A percentile compares a stretch with the other conserved stretches of the same genome.
Conservation (phyloP, 306 rosid species). For the Trichosanthes truncata region DNA sequence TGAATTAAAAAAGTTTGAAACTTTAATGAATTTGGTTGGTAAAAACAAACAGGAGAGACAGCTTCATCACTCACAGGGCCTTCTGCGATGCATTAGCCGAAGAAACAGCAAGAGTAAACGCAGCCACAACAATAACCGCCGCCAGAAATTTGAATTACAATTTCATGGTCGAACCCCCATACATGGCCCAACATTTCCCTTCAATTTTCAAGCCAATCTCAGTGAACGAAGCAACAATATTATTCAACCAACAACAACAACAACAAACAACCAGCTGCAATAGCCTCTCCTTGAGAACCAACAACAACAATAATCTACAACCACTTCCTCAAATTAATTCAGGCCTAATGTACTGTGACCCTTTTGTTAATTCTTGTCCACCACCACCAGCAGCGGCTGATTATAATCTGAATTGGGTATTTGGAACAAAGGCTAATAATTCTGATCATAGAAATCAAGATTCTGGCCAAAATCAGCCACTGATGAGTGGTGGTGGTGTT, state of each 20-base stretch:
- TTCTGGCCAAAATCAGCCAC: slow-evolving; percentile 15
- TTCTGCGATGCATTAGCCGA: slow-evolving; percentile 93
- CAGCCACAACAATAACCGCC: slow-evolving; percentile 17
- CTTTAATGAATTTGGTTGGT: neutral
- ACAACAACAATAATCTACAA: slow-evolving; percentile 13
- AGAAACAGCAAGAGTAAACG: slow-evolving; percentile 81
- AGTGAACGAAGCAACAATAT: slow-evolving; percentile 14
- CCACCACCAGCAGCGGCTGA: slow-evolving; percentile 26
- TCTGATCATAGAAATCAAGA: slow-evolving; percentile 10
- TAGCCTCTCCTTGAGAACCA: slow-evolving; percentile 13
- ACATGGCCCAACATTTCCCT: slow-evolving; percentile 37
- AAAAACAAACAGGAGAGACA: slow-evolving; percentile 52
- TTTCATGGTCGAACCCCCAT: slow-evolving; percentile 34
- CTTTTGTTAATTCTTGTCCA: slow-evolving; percentile 24
- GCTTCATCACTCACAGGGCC: slow-evolving; percentile 88
- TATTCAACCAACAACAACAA: too few species aligned
- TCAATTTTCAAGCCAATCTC: slow-evolving; percentile 56
- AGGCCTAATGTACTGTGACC: slow-evolving; percentile 27
- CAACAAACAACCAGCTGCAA: slow-evolving; percentile 23
- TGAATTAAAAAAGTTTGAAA: neutral
- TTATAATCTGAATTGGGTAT: slow-evolving; percentile 53
- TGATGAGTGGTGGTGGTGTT: slow-evolving; percentile 25
- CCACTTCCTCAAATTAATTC: slow-evolving; percentile 16
- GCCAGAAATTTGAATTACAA: slow-evolving; percentile 29
- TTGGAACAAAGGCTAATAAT: slow-evolving; percentile 34